phyloP scores from a whole-genome alignment of 495 filamentous ascomycete genomes.

The Amphirosellinia nigrospora region DNA sequence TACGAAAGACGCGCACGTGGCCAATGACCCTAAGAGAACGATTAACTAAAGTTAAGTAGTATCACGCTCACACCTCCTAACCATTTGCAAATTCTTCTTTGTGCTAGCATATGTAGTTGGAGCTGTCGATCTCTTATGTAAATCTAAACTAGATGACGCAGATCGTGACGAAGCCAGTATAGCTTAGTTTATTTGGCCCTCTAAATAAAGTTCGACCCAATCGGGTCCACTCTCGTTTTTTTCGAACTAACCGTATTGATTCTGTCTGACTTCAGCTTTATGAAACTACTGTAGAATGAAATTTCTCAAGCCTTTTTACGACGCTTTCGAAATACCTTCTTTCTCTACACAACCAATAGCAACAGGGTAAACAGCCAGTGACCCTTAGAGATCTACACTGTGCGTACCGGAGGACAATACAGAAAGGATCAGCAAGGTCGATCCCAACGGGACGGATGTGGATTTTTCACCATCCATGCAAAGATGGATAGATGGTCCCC shows the following conservation, averaged over 20 bases:
- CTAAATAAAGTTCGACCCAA: neutral
- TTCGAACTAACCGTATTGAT: neutral
- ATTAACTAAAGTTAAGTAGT: neutral
- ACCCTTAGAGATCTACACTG: neutral
- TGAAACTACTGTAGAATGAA: neutral
- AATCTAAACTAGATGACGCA: neutral
- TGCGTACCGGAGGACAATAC: neutral
- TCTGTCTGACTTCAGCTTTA: neutral
- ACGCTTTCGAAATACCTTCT: neutral
- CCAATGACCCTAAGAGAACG: neutral
- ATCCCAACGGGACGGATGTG: constrained; percentile 2
- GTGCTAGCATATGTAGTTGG: too few relatives aligned
- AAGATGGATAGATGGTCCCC: neutral
- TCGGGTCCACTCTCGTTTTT: neutral
- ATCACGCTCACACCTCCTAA: neutral
- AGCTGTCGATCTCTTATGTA: neutral
- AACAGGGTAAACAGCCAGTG: too few relatives aligned
- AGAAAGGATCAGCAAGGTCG: neutral
- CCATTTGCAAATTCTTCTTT: neutral
- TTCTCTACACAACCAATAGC: neutral
- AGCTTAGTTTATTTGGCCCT: neutral
- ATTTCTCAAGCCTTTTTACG: neutral
- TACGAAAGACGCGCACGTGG: neutral
- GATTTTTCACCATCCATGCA: neutral
- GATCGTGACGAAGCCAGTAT: neutral